Evolutionary conservation across 2,329 filamentous ascomycete genomes (phyloP).

Genomic region (Cucurbitaria berberidis): DNA sequence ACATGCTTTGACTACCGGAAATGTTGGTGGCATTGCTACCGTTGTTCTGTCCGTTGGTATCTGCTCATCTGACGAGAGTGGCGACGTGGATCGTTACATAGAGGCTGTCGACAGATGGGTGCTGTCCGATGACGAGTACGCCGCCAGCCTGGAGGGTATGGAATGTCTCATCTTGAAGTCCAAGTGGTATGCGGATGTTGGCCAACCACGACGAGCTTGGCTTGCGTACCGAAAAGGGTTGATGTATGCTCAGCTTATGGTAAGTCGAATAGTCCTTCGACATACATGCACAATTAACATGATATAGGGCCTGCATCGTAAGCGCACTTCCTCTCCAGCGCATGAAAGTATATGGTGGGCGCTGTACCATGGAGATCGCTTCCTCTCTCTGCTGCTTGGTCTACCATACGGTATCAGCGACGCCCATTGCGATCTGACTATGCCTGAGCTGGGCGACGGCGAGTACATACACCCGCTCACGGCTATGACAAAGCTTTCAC

Average conservation of each 20-base stretch:
- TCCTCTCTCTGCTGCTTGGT: constrained; percentile 60
- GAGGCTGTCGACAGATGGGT: constrained; percentile 57
- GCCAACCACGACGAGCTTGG: constrained; percentile 63
- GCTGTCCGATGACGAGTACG: constrained; percentile 57
- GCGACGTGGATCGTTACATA: constrained; percentile 56
- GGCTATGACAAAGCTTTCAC: constrained; percentile 46
- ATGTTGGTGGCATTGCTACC: constrained; percentile 45
- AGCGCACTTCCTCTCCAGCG: constrained; percentile 39
- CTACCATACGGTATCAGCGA: constrained; percentile 56
- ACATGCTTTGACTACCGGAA: constrained; percentile 54
- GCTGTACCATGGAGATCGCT: constrained; percentile 55
- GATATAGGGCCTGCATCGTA: constrained; percentile 47
- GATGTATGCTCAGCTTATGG: constrained; percentile 61
- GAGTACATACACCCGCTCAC: constrained; percentile 38
- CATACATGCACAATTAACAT: constrained; percentile 16
- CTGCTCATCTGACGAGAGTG: constrained; percentile 48
- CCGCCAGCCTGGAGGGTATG: constrained; percentile 59
- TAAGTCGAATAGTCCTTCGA: constrained; percentile 26
- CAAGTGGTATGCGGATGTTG: constrained; percentile 62
- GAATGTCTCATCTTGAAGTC: constrained; percentile 59
- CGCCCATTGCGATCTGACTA: constrained; percentile 44
- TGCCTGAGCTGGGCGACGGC: constrained; percentile 33
- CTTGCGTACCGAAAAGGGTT: constrained; percentile 58
- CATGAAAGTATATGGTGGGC: constrained; percentile 51
- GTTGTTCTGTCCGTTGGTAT: constrained; percentile 49